Base-by-base conservation (phyloP, 2,329 filamentous ascomycete species). In the Teratosphaeria epicoccoides region DNA sequence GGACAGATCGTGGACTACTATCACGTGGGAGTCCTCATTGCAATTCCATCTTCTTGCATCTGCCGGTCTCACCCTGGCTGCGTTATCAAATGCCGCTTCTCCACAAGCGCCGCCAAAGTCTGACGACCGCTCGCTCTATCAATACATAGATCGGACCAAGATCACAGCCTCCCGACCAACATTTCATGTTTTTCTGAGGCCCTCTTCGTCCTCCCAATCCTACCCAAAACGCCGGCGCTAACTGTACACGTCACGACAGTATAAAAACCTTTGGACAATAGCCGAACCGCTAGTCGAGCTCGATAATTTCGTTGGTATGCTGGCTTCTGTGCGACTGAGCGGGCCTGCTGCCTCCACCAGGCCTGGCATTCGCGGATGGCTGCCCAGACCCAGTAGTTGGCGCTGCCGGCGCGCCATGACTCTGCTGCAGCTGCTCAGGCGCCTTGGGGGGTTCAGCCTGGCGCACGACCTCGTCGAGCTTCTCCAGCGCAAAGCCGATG, bases 381-480 rank as follows among this genome's bases (percentile, higher is more conserved):
- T 20, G 33, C n/a, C 33, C 33, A 6, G 33, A 40, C n/a, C 14
- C 33, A 17, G n/a, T 20, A 40, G n/a, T 17, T 17, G n/a, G 33
- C 33, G 33, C 33, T n/a, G 14, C n/a, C 14, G 33, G 14, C 17
- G 33, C 33, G n/a, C n/a, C 33, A 40, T n/a, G 7, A 40, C 14
- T 40, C 33, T 40, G 33, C 33, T 40, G 33, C 33, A 17, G 33
- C n/a, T 40, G 33, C 33, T 40, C n/a, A 6, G 14, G 33, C n/a
- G n/a, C 14, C 6, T 6, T 40, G 6, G 33, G 20, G 33, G n/a
- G 6, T 17, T 40, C 33, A 40, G 33, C n/a, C 33, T 40, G 17
- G 33, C 33, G 33, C 5, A 75, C 65, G 22, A 65, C 55, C 23
- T 66, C 62, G 52, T 75, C 64, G 6, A 75, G 58, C 45, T 61